Base-by-base conservation (phyloP, 1,284 basidiomycete genomes). In the Flammula alnicola region DNA sequence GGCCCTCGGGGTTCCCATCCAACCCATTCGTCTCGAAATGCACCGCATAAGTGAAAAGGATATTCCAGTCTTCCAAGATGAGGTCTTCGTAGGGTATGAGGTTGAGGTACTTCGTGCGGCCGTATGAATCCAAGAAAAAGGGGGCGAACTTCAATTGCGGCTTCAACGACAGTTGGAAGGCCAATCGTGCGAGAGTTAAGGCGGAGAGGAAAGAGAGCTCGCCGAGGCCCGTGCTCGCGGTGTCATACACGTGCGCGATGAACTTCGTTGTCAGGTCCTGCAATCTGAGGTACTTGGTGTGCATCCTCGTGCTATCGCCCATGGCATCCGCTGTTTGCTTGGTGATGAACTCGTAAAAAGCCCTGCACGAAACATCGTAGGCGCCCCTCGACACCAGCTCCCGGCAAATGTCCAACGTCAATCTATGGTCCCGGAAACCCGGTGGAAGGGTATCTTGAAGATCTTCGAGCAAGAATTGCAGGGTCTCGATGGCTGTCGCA, bases 121-220 rank as follows among this genome's bases (percentile, higher is more conserved):
- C 66, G 47, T 72, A 74, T 1, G 67, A 59, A 23, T 72, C 66
- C n/a, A 73, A 55, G 37, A 68, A 57, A 36, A 55, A 60, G n/a
- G 66, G 64, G 0, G 65, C 54, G 26, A 56, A 57, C 17, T 49
- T 47, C n/a, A 51, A 25, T 8, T 56, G 47, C 7, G 57, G 44
- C 31, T 48, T 46, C 27, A 62, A 35, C 27, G 44, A 49, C 8
- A 63, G 20, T 5, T 33, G 31, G 19, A 31, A 29, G 14, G 35
- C 55, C 10, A 61, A 26, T 8, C 56, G 51, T 16, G 54, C 44
- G 3, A 64, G 35, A 4, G 42, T 55, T 35, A 60, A 31, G 0
- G 56, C 56, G 3, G 56, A 32, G 12, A 49, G 17, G 52, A 61
- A 58, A 2, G 55, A 30, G 14, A 60, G 45, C 7, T 51, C 42